Conservation (phyloP, 352 stramenopile genomes). For the Pythium folliculosum region DNA sequence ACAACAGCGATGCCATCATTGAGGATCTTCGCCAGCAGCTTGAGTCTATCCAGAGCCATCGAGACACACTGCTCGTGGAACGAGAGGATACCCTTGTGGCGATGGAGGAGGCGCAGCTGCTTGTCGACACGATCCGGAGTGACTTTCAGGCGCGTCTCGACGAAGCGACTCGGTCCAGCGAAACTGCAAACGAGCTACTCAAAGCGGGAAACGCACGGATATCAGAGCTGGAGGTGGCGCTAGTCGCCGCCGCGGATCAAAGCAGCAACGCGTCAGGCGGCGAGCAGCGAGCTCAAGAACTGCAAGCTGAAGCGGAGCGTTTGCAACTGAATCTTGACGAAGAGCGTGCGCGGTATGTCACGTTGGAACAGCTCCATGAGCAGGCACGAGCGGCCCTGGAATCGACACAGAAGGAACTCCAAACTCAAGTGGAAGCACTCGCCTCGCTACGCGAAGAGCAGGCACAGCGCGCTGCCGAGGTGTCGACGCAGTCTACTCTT, state of each 20-base stretch:
- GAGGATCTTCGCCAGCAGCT: constrained; percentile 27
- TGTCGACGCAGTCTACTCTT: neutral
- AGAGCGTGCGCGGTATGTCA: neutral
- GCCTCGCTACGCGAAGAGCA: neutral
- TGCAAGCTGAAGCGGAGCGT: neutral
- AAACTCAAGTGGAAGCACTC: neutral
- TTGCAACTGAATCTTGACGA: neutral
- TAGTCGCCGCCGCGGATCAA: neutral
- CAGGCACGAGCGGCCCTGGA: neutral
- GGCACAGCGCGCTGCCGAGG: neutral
- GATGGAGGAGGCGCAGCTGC: constrained; percentile 2
- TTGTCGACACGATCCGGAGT: neutral
- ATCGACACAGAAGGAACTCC: neutral
- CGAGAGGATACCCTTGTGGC: constrained; percentile 3
- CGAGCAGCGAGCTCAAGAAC: neutral
- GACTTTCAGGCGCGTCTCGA: neutral
- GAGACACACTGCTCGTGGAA: constrained; percentile 22
- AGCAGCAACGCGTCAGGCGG: neutral
- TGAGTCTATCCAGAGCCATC: neutral
- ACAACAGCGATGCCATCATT: neutral
- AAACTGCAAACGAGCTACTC: neutral
- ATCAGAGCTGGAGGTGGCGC: constrained; percentile 1
- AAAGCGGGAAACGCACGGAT: neutral
- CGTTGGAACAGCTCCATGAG: neutral
- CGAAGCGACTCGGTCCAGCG: neutral